phyloP scores from a whole-genome alignment of 805 yeast species.

The Kregervanrija delftensis region DNA sequence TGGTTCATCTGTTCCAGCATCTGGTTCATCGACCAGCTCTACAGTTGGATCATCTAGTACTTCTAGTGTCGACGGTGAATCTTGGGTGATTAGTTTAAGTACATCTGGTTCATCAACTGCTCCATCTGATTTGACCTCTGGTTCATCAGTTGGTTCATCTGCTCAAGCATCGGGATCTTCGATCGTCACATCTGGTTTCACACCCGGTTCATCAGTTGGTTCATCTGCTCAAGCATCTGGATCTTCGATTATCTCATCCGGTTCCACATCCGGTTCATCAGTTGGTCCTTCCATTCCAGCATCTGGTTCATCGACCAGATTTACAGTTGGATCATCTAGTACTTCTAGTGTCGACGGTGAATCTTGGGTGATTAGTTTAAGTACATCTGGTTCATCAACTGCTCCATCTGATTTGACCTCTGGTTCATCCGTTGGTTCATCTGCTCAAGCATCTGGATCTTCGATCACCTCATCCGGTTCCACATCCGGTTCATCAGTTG shows the following conservation, averaged over 20 bases:
- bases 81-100: no score
- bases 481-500: background rate
- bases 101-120: background rate
- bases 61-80: no score
- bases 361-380: no score
- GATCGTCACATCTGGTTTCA: background rate
- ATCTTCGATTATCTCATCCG: background rate
- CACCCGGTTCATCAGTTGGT: background rate
- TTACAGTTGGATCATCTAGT: no score
- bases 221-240: background rate
- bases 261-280: no score
- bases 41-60: background rate
- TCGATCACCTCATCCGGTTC: no score
- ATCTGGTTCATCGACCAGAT: background rate
- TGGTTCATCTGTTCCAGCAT: no score
- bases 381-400: no score
- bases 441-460: no score
- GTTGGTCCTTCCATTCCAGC: background rate
- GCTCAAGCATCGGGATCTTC: background rate
- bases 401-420: no score
- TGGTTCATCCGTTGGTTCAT: no score
- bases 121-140: background rate
- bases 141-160: background rate
- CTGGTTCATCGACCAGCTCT: background rate
- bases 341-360: no score